Evolutionary conservation across 768 basidiomycete species (phyloP), one percentile per base, ranked within the genome.

Genomic region (Phallus indusiatus): DNA sequence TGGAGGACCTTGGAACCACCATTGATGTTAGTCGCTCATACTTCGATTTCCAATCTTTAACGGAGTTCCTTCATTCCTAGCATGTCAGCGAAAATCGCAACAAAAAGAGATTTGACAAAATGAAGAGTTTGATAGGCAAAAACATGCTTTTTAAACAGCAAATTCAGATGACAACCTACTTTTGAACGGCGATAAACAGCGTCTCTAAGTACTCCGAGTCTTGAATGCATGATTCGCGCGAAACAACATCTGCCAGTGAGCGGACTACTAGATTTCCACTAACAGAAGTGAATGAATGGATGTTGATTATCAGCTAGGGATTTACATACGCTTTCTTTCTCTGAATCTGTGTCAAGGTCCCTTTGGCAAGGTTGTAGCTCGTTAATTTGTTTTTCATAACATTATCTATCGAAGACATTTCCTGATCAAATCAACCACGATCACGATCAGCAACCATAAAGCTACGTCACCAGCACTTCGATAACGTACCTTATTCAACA

Each of bases 151-250:
- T 36, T 24, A 37, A 46, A 21, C 22, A 33, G 17, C 18, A 47
- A 36, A 18, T 18, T 21, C 11, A 46, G 33, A 24, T 11, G 20
- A 47, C 35, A 24, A 70, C 80, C 70, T 71, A 96, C 95, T 84
- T 95, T 51, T 95, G 94, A 33, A 98, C 92, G 6, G 94, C 94
- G 6, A 98, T 92, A 7, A 97, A 72, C 24, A 94, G 71, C 0
- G 94, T 94, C 70, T 98, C 91, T 64, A 98, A 75, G 69, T 93
- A 97, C 68, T 99, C 96, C 2, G 93, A 95, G 60, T 94, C 87
- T 55, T 83, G 79, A 53, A 96, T 78, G 67, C 96, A 81, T 68
- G 96, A 81, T 8, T 88, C 84, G 62, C 83, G 81, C 42, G 83
- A 80, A 36, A 98, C 90, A 21, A 97, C 75, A 55, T 96, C 94